These are phyloP conservation scores for Ophiostoma quercus DNA, from an alignment of 2,329 filamentous ascomycete genomes.

Conservation along the genomic window DNA sequence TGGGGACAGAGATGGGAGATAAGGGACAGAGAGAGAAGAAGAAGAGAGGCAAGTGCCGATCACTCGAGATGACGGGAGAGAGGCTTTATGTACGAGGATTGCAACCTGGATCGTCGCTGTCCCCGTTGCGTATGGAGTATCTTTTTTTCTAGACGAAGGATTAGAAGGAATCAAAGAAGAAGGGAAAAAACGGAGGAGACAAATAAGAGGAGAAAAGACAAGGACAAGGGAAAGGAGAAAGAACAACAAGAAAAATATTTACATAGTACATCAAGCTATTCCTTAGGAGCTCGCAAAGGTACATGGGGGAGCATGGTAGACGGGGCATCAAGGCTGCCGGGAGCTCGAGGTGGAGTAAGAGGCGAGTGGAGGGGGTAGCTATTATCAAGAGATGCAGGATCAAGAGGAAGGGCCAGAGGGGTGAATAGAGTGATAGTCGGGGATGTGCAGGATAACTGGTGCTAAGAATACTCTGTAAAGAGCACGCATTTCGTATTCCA, in stretches of 20 bases:
- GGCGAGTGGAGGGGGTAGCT: conserved; percentile 1
- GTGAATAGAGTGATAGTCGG: conserved; percentile 6
- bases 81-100: conserved; percentile 11
- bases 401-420: neutral
- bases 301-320: conserved; percentile 1
- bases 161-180: neutral
- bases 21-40: neutral
- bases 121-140: neutral
- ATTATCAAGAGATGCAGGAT: neutral
- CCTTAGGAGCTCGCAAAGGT: neutral
- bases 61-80: conserved; percentile 3
- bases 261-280: neutral
- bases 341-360: conserved; percentile 2
- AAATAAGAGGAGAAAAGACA: neutral
- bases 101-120: neutral
- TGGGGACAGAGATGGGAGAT: neutral
- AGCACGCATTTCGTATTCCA: neutral
- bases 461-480: neutral
- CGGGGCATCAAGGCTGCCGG: neutral
- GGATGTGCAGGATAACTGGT: conserved; percentile 1
- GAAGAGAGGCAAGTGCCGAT: conserved; percentile 13
- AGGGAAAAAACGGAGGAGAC: neutral
- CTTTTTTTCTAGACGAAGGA: neutral
- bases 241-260: neutral
- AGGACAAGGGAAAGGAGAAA: neutral